These are phyloP conservation scores for Madurella fahalii DNA, from an alignment of 2,329 filamentous ascomycete genomes.

Conservation along the genomic window DNA sequence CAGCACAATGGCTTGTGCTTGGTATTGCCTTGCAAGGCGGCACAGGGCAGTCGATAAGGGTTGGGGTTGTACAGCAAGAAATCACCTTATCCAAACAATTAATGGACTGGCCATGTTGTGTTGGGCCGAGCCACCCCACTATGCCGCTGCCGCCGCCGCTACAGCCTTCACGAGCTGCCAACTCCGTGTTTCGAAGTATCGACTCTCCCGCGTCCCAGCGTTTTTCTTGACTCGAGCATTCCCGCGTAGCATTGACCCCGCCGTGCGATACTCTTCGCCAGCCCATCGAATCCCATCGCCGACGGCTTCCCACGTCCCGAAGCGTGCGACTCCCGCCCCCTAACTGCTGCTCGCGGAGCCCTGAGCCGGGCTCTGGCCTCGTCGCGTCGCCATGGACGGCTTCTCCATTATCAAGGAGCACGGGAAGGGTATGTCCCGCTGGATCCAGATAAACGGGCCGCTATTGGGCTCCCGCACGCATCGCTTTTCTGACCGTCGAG, in stretches of 20 bases:
- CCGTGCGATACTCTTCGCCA: not conserved
- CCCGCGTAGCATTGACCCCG: not conserved
- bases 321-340: not conserved
- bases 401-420: slow-evolving; percentile 68
- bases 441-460: not conserved
- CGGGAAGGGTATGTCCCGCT: slow-evolving; percentile 20
- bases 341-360: not conserved
- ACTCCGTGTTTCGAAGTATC: slow-evolving; percentile 18
- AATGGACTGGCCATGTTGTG: not conserved
- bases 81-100: too few relatives aligned
- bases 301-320: not conserved
- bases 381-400: slow-evolving; percentile 60
- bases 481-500: not conserved
- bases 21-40: too few relatives aligned
- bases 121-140: slow-evolving; percentile 11
- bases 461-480: too few relatives aligned
- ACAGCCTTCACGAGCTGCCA: slow-evolving; percentile 4
- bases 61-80: too few relatives aligned
- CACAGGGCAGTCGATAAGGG: too few relatives aligned
- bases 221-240: too few relatives aligned
- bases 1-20: too few relatives aligned
- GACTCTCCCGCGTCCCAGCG: not conserved
- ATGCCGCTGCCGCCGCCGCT: not conserved
- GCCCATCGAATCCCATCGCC: not conserved
- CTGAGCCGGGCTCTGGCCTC: slow-evolving; percentile 16